Conservation (phyloP, 1,284 basidiomycete genomes). For the Megacollybia platyphylla region DNA sequence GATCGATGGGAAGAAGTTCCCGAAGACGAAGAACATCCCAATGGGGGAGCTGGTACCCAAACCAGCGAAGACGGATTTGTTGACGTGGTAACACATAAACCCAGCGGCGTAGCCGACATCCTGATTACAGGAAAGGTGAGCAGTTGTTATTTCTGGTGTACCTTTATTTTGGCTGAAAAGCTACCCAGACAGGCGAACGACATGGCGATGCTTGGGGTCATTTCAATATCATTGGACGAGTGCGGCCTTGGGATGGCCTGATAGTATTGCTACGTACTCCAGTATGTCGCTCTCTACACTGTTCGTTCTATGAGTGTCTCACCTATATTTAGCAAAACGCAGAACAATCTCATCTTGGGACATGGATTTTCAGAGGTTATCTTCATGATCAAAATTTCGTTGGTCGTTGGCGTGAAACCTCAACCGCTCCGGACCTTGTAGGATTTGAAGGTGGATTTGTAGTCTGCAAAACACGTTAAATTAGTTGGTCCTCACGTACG, state of each 20-base stretch:
- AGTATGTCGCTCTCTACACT: conserved; percentile 17
- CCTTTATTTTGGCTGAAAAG: neutral
- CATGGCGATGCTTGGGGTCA: conserved; percentile 36
- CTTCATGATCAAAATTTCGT: conserved; percentile 31
- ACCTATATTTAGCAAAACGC: conserved; percentile 16
- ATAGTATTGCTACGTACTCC: conserved; percentile 28
- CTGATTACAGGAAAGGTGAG: conserved; percentile 34
- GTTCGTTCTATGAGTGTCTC: neutral
- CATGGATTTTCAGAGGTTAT: conserved; percentile 39
- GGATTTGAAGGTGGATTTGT: conserved; percentile 35
- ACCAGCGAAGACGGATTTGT: conserved; percentile 17
- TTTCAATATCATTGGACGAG: conserved; percentile 27
- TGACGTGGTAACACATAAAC: conserved; percentile 19
- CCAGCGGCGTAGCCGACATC: conserved; percentile 30
- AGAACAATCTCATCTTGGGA: conserved; percentile 17
- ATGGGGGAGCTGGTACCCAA: neutral
- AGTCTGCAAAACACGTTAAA: conserved; percentile 14
- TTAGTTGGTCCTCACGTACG: too few relatives aligned
- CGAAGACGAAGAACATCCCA: conserved; percentile 2
- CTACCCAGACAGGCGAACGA: conserved; percentile 21
- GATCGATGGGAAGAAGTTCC: conserved; percentile 17
- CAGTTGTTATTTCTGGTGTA: conserved; percentile 3
- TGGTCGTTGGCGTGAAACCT: conserved; percentile 37
- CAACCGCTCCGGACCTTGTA: conserved; percentile 18
- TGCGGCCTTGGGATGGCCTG: conserved; percentile 36